Evolutionary conservation across 768 basidiomycete species (phyloP), one percentile per base, ranked within the genome.

Genomic region (Lactarius hatsudake): DNA sequence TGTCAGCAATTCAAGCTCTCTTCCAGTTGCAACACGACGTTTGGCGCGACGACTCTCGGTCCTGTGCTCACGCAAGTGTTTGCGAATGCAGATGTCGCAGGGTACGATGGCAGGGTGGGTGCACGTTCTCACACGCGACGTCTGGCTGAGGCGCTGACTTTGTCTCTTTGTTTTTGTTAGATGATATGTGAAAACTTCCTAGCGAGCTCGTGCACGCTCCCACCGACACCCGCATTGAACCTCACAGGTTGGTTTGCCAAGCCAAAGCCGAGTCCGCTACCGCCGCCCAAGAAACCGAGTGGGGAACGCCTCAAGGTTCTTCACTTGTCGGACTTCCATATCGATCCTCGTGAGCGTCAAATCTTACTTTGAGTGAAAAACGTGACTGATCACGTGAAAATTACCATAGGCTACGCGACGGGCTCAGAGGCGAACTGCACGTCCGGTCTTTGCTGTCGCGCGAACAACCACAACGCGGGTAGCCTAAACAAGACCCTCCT

Each of bases 241-340:
- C 72, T 87, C 40, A 86, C 83, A 1, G 78, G 77, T 15, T 92
- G 90, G 87, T 93, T 92, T 76, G 79, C 83, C 34, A 92, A 90
- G 75, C 88, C 89, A 3, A 93, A 92, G 73, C 90, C 90, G 1
- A 81, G 82, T 34, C 86, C 86, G 5, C 81, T 87, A 15, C 88
- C 88, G n/a, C 67, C 79, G 10, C 80, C 81, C 0, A 88, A 81
- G 74, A 79, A 81, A 73, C 81, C 83, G 18, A 89, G 85, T 54
- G 89, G 89, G 15, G 76, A 89, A 71, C 80, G 85, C 43, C 77
- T 91, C 53, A 91, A 89, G 73, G 86, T 91, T 0, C 75, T 93
- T 65, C 91, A 92, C 73, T 64, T 93, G n/a, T 90, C 89, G 1
- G 90, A 92, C 72, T 80, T 90, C 64, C 91, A 91, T 74, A 76